Percentiles rank a stretch among this genome's conserved stretches.
phyloP scores from a whole-genome alignment of 768 basidiomycete species.

The Dioszegia aurantiaca region DNA sequence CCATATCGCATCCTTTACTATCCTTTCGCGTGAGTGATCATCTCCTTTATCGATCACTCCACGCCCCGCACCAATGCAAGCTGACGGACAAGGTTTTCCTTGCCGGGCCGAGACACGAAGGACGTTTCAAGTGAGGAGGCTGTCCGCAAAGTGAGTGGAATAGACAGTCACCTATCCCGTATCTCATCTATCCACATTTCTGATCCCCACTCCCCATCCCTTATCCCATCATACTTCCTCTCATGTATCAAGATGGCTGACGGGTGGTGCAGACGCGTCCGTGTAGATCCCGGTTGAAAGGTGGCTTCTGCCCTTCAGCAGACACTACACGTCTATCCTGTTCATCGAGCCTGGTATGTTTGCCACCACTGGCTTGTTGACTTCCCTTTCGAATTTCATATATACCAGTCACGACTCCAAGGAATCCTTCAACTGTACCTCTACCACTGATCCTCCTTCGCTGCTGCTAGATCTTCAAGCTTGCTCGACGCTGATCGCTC shows the following conservation, averaged over 20 bases:
- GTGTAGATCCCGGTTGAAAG: too few relatives aligned
- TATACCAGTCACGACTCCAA: neutral
- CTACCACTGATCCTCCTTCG: neutral
- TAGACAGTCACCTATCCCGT: neutral
- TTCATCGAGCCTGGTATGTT: conserved; percentile 5
- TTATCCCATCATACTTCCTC: neutral
- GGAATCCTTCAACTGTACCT: conserved; percentile 3
- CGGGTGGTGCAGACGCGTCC: neutral
- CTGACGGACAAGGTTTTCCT: too few relatives aligned
- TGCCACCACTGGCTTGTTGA: neutral
- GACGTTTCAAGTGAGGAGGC: neutral
- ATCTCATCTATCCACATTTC: neutral
- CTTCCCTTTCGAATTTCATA: neutral
- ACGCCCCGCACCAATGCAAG: too few relatives aligned
- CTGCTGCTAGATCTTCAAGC: neutral
- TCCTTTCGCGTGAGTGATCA: too few relatives aligned
- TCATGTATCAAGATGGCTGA: neutral
- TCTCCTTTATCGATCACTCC: too few relatives aligned
- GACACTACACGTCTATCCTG: conserved; percentile 5
- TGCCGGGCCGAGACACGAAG: too few relatives aligned
- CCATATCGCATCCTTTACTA: too few relatives aligned
- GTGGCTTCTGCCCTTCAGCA: neutral
- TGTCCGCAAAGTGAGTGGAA: neutral
- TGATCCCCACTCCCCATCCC: neutral
- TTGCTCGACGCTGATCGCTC: neutral